Evolutionary conservation across 192 early-diverging fungal genomes (phyloP), one percentile per base, ranked within the genome.

Genomic region (Phlyctochytrium bullatum): DNA sequence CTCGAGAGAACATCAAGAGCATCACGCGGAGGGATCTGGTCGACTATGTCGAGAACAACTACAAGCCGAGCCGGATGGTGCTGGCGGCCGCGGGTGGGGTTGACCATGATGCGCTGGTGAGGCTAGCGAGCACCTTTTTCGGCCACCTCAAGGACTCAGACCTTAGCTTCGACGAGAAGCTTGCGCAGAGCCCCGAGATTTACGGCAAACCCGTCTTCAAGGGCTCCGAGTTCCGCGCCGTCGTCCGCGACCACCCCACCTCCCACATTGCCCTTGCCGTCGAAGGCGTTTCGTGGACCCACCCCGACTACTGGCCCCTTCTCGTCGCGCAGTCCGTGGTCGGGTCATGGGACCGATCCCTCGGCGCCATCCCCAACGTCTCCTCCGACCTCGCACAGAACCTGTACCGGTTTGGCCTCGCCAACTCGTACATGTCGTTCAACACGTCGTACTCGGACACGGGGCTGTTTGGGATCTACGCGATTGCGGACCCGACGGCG

Each of bases 401-500:
- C 52, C 81, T 98, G 61, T 79, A 87, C 77, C 83, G 94, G 80
- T 76, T 90, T 80, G 36, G 68, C 56, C 83, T 98, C 62, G 96
- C 94, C 73, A 98, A 95, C 84, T 95, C 93, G 59, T 98, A 95
- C 89, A 94, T 96, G 92, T 91, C 95, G 58, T 98, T 98, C 87
- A 97, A 98, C 85, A 98, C 96, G 28, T 94, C 94, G 20, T 98
- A 98, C 88, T 89, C 89, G 40, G 96, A 98, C 79, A 97, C 94
- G 25, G 96, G 96, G 47, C 84, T 98, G 54, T 98, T 93, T 83
- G 96, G 96, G 63, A 93, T 95, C 71, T 98, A 98, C 85, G 75
- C 93, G 60, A 87, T 89, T 40, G 89, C 91, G 25, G 91, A 97
- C 78, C 90, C 92, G 79, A 80, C 81, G 67, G 80, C 81, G 67